Conservation (phyloP, 2,329 filamentous ascomycete species). For the Purpureocillium takamizusanense region DNA sequence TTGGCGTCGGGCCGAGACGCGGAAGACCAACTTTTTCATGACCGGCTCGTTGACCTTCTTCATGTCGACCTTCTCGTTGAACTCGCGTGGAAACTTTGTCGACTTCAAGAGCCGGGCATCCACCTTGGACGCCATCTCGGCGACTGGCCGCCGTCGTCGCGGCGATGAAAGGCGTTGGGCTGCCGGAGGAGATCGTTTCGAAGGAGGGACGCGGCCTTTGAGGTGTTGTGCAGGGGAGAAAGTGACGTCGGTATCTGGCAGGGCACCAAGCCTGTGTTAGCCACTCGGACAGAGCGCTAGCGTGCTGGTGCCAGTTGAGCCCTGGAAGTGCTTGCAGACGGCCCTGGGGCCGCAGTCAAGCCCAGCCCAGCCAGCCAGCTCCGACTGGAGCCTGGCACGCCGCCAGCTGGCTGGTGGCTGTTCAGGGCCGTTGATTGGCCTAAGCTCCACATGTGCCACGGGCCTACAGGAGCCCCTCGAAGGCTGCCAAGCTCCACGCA, state of each 20-base stretch:
- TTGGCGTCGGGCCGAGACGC: not conserved
- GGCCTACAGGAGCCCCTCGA: too few species aligned
- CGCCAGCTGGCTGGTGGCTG: not conserved
- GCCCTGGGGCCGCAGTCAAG: too few species aligned
- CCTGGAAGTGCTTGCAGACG: too few species aligned
- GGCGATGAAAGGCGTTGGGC: not conserved
- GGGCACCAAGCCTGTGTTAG: not conserved
- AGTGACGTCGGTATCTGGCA: slow-evolving; percentile 19
- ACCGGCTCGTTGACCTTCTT: slow-evolving; percentile 94
- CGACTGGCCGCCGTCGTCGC: not conserved
- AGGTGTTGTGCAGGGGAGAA: slow-evolving; percentile 4
- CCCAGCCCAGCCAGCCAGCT: too few species aligned
- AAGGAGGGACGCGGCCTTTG: too few species aligned
- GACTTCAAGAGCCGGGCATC: slow-evolving; percentile 83
- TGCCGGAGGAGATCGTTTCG: slow-evolving; percentile 1
- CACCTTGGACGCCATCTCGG: slow-evolving; percentile 68
- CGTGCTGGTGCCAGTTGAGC: not conserved
- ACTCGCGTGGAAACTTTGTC: slow-evolving; percentile 90
- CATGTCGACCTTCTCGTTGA: slow-evolving; percentile 94
- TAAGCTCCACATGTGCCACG: too few species aligned
- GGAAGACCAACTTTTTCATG: slow-evolving; percentile 74
- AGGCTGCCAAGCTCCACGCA: too few species aligned
- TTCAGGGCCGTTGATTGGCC: too few species aligned
- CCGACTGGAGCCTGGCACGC: too few species aligned
- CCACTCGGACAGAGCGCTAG: too few species aligned